These are phyloP conservation scores for Prunus salicina DNA, from an alignment of 306 rosid species.

Conservation along the genomic window DNA sequence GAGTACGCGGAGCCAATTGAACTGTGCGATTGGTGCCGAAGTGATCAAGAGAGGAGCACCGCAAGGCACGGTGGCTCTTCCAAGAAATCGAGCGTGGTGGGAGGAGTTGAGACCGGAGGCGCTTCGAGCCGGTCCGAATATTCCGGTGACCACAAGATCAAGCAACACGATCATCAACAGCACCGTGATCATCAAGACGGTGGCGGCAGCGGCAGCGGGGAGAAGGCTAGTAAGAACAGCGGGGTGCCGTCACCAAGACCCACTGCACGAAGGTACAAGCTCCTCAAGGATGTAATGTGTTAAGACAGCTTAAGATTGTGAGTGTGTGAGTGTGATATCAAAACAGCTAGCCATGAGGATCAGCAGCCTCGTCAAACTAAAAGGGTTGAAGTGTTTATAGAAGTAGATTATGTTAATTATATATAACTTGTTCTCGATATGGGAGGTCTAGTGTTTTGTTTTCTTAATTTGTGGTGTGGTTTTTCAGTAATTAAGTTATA, in stretches of 20 bases:
- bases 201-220: constrained; percentile 8
- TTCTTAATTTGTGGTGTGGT: not conserved
- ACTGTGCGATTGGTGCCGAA: constrained; percentile 90
- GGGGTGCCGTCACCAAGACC: constrained; percentile 72
- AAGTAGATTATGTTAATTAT: not conserved
- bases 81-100: constrained; percentile 33
- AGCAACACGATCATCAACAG: constrained; percentile 58
- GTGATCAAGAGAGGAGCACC: constrained; percentile 41
- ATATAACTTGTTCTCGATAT: not conserved
- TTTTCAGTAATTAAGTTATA: not conserved
- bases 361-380: not conserved
- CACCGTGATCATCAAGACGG: constrained; percentile 46
- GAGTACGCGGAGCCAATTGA: constrained; percentile 53
- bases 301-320: constrained; percentile 10
- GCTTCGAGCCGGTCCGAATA: constrained; percentile 48
- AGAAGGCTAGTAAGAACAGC: constrained; percentile 40
- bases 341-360: not conserved
- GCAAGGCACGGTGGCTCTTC: constrained; percentile 41
- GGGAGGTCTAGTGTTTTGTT: not conserved
- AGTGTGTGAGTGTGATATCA: not conserved
- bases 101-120: constrained; percentile 16
- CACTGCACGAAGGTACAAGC: constrained; percentile 94
- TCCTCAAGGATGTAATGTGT: constrained; percentile 99
- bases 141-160: constrained; percentile 50
- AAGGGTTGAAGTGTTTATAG: not conserved